phyloP scores from a whole-genome alignment of 2,329 filamentous ascomycete species.

The Ophiostoma australiae region DNA sequence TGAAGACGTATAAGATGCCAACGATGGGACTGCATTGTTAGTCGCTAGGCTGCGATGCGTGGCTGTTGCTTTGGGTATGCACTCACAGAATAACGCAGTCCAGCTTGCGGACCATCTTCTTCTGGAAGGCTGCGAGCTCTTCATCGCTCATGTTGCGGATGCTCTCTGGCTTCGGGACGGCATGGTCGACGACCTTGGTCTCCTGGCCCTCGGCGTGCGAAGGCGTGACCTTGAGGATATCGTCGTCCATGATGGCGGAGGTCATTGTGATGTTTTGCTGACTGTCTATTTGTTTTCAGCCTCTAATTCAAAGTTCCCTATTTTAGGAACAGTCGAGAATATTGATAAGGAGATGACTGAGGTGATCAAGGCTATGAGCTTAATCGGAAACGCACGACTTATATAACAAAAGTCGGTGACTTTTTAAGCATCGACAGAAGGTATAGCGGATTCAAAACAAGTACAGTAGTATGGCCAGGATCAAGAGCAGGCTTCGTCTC shows the following conservation, averaged over 20 bases:
- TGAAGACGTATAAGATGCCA: constrained; percentile 25
- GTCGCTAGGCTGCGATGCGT: neutral
- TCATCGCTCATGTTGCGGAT: constrained; percentile 13
- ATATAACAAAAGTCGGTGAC: neutral
- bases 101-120: constrained; percentile 27
- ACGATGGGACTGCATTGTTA: constrained; percentile 16
- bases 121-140: neutral
- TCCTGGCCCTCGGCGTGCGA: constrained; percentile 2
- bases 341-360: neutral
- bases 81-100: constrained; percentile 23
- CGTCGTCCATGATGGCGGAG: constrained; percentile 8
- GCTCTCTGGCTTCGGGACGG: constrained; percentile 10
- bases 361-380: neutral
- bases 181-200: constrained; percentile 5
- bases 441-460: neutral
- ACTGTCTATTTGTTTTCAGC: neutral
- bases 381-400: neutral
- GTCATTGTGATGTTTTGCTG: neutral
- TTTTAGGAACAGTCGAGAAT: neutral
- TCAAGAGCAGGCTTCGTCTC: neutral
- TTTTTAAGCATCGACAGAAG: neutral
- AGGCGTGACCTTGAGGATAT: neutral
- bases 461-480: neutral
- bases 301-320: neutral
- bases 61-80: neutral